Percentiles rank a stretch among this genome's conserved stretches.
phyloP scores from a whole-genome alignment of 1,284 basidiomycete species.

The Trichosporon sp. region DNA sequence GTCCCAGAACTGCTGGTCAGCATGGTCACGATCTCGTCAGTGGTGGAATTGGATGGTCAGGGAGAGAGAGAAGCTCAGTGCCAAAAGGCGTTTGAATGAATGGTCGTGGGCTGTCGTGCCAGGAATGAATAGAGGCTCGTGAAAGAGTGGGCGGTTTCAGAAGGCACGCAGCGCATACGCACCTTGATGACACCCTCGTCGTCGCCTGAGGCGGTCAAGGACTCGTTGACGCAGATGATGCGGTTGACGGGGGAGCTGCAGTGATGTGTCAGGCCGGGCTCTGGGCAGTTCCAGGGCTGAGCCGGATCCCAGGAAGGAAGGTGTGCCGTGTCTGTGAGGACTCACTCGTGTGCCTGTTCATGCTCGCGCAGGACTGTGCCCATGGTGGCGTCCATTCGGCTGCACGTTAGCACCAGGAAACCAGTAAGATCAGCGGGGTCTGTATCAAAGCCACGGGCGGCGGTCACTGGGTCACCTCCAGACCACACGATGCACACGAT shows the following conservation, averaged over 20 bases:
- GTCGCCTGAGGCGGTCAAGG: conserved; percentile 80
- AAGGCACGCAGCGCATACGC: conserved; percentile 33
- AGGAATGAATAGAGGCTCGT: background rate
- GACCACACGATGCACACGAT: background rate
- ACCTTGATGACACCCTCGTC: conserved; percentile 93
- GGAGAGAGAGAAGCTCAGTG: background rate
- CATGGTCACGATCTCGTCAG: background rate
- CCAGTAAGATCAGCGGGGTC: conserved; percentile 1
- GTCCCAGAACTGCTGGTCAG: conserved; percentile 75
- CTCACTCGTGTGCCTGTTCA: conserved; percentile 64
- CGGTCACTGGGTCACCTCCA: background rate
- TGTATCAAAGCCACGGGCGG: conserved; percentile 4
- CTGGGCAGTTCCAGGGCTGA: background rate
- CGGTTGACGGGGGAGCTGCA: conserved; percentile 80
- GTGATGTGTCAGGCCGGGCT: conserved; percentile 18
- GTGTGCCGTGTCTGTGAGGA: conserved; percentile 31
- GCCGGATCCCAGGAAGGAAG: conserved; percentile 23
- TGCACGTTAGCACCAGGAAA: conserved; percentile 24
- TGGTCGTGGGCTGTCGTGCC: background rate
- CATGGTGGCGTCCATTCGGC: conserved; percentile 57
- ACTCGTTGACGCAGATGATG: conserved; percentile 68
- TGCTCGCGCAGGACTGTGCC: conserved; percentile 68
- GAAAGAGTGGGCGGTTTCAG: background rate
- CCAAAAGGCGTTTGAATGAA: background rate
- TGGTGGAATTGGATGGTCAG: background rate